Evolutionary conservation across 2,329 filamentous ascomycete species (phyloP), one percentile per base, ranked within the genome.

Genomic region (Pestalotiopsis sp.): DNA sequence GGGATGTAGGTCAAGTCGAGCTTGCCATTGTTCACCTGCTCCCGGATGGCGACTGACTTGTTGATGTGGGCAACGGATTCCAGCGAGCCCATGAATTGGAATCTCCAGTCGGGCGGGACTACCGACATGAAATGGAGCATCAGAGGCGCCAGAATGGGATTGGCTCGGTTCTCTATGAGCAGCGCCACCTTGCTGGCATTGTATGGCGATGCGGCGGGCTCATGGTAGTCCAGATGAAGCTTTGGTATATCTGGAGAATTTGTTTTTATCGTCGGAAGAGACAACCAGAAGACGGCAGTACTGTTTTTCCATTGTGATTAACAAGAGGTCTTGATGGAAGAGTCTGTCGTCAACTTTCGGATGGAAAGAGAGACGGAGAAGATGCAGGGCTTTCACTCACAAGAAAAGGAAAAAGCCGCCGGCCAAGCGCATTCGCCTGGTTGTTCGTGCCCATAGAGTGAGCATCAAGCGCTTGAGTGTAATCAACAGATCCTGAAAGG

Each of bases 81-180:
- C 25, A 75, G 38, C 14, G 83, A 86, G 66, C 86, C 86, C 81
- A 88, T 86, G 80, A 88, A 88, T 55, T 82, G 81, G 78, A 88
- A 87, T 38, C 82, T 83, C 87, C 87, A 89, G 77, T 88, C 86
- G 1, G 85, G 83, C 4, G 86, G 86, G 2, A 88, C 83, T 23
- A 88, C 85, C 3, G 83, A 80, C 71, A 87, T 87, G 78, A 88
- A 87, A 74, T 88, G 86, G 27, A 88, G 80, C 76, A 88, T 79
- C 52, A 87, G 79, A 1, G 87, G 86, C 3, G 85, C 85, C 57
- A 89, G 81, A 70, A 84, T 78, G 3, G 85, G 81, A 45, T 81
- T 80, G 1, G 83, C 74, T 0, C 87, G 83, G 76, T 84, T 84
- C 74, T 88, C 87, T 69, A 89, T 83, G 23, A 89, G 80, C 12